A percentile compares a stretch with the other conserved stretches of the same genome.
phyloP scores from a whole-genome alignment of 352 stramenopile species.

The Phytophthora megakarya region DNA sequence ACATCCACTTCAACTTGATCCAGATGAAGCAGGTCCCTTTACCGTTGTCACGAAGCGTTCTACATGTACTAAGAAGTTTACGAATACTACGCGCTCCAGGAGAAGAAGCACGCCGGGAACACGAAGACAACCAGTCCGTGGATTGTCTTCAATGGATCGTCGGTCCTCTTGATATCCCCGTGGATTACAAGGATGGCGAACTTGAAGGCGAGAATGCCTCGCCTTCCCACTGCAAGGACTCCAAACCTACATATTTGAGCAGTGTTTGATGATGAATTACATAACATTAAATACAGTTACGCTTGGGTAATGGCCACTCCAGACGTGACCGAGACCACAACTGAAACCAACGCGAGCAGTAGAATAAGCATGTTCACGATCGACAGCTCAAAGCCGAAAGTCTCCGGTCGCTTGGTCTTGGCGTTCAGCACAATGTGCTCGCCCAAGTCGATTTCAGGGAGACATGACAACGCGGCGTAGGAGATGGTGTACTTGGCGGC shows the following conservation, averaged over 20 bases:
- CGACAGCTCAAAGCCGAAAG: constrained; percentile 30
- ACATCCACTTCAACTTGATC: constrained; percentile 3
- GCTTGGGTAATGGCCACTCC: constrained; percentile 17
- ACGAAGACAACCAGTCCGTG: no score
- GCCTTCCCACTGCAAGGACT: no score
- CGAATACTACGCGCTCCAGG: no score
- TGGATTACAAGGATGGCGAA: no score
- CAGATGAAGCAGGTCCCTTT: no score
- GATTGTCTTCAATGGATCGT: no score
- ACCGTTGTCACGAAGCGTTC: no score
- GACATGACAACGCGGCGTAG: constrained; percentile 53
- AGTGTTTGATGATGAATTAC: not conserved
- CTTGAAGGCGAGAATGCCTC: no score
- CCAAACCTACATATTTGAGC: no score
- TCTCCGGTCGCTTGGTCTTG: constrained; percentile 36
- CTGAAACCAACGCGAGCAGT: constrained; percentile 29
- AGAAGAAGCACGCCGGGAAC: no score
- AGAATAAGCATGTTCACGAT: constrained; percentile 25
- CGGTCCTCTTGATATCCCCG: no score
- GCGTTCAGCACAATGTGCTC: constrained; percentile 63
- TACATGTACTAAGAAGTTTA: no score
- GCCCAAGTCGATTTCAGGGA: constrained; percentile 58
- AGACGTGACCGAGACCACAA: constrained; percentile 36
- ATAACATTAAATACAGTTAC: constrained; percentile 24
- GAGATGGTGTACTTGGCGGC: constrained; percentile 69